Evolutionary conservation across 2,329 filamentous ascomycete species (phyloP).

Genomic region (Cordyceps pruinosa): DNA sequence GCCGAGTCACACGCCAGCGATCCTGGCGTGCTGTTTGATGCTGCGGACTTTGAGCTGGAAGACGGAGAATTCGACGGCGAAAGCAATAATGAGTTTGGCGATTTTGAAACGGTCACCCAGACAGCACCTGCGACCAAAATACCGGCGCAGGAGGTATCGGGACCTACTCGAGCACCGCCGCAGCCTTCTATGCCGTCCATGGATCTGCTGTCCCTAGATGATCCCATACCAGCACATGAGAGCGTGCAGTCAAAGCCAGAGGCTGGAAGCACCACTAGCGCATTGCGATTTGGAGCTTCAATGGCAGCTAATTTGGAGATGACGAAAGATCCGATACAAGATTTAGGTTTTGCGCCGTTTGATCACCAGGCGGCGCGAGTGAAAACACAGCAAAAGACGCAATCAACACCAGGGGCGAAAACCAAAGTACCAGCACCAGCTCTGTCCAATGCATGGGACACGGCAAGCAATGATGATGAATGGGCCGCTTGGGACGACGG

Average conservation of each 20-base stretch:
- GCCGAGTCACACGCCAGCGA: constrained; percentile 22
- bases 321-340: not conserved
- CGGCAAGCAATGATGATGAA: constrained; percentile 32
- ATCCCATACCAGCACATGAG: constrained; percentile 19
- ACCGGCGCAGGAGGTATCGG: constrained; percentile 17
- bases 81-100: constrained; percentile 42
- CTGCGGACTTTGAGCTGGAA: constrained; percentile 44
- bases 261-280: not conserved
- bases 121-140: constrained; percentile 15
- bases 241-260: constrained; percentile 8
- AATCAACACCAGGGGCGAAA: not conserved
- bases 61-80: constrained; percentile 34
- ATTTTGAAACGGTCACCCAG: constrained; percentile 45
- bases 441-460: not conserved
- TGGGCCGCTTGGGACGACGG: constrained; percentile 48
- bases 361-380: not conserved
- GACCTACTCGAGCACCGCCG: constrained; percentile 12
- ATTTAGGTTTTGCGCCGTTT: not conserved
- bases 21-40: constrained; percentile 60
- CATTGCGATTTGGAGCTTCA: constrained; percentile 4
- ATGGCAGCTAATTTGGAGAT: not conserved
- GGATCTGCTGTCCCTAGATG: constrained; percentile 36
- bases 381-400: not conserved
- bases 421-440: not conserved
- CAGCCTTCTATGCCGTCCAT: constrained; percentile 23